Evolutionary conservation across 176 grass and related monocot species (phyloP), one percentile per base, ranked within the genome.

Genomic region (Aegilops sharonensis): DNA sequence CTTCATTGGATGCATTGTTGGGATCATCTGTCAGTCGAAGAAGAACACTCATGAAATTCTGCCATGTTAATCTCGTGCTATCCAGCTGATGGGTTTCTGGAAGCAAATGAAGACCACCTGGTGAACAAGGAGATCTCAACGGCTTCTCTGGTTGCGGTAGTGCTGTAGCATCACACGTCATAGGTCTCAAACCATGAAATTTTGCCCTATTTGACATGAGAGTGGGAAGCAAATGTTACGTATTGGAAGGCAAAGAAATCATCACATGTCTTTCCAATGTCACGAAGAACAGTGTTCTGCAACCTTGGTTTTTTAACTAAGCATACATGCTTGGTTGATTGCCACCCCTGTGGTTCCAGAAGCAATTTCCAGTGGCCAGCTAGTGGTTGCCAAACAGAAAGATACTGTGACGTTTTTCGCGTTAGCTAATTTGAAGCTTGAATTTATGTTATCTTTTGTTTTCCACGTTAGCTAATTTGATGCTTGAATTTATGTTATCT

Each of bases 191-290:
- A 68, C 85, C 67, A 87, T 68, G 67, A 80, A 48, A 15, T 37
- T 80, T 75, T 2, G 79, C 47, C 42, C 36, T 56, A 57, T 74
- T 42, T 52, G 78, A 63, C 18, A 52, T 42, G 71, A 64, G 13
- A 20, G 29, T 12, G 57, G 15, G 30, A 9, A 20, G 3, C 11
- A 23, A 36, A 40, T 59, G 63, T 31, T 50, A 5, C 14, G 48
- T 31, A 31, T 64, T 77, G 57, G 66, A 78, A 70, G 89, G 30
- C 79, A 72, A 31, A 54, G 25, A 31, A 84, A 91, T 61, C 75
- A 68, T 78, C 27, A 39, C 13, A 21, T 64, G 74, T 80, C 25
- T 69, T 25, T 12, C 74, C 10, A 27, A 27, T 79, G 89, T 60
- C 68, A 43, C 13, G 72, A 45, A 75, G 62, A 37, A 65, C 23